phyloP scores from a whole-genome alignment of 179 eudicot species.

The Beta corolliflora region DNA sequence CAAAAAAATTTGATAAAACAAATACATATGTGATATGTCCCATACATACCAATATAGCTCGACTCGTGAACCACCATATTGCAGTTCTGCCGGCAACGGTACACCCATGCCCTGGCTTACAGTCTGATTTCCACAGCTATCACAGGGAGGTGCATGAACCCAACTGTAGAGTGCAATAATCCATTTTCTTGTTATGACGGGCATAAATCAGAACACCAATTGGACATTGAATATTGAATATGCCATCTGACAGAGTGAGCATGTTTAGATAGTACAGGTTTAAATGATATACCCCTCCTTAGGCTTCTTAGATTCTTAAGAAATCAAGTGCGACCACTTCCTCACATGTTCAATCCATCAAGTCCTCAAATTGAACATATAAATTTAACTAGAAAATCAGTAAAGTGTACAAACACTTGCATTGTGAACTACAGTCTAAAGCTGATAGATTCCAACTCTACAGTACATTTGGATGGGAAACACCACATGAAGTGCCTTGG shows the following conservation, averaged over 20 bases:
- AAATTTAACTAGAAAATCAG: background rate
- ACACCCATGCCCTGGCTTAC: slow-evolving; percentile 62
- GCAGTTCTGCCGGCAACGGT: slow-evolving; percentile 64
- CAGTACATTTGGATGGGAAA: background rate
- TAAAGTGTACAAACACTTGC: background rate
- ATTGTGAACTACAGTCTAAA: background rate
- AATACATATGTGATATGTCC: background rate
- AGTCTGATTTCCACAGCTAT: slow-evolving; percentile 74
- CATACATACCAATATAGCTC: slow-evolving; percentile 80
- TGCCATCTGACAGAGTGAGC: slow-evolving; percentile 3
- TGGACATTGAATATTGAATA: background rate
- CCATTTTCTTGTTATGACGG: slow-evolving; percentile 1
- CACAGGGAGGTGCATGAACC: slow-evolving; percentile 90
- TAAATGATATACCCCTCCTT: too few species aligned
- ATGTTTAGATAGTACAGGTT: background rate
- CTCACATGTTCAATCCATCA: background rate
- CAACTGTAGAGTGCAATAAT: slow-evolving; percentile 50
- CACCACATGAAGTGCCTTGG: background rate
- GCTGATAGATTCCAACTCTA: background rate
- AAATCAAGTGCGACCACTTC: background rate
- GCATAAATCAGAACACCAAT: background rate
- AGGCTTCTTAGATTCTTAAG: background rate
- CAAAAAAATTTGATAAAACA: background rate
- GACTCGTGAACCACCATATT: slow-evolving; percentile 73
- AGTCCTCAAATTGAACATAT: background rate